Evolutionary conservation across 2,329 filamentous ascomycete species (phyloP).

Genomic region (Penicillium sp.): DNA sequence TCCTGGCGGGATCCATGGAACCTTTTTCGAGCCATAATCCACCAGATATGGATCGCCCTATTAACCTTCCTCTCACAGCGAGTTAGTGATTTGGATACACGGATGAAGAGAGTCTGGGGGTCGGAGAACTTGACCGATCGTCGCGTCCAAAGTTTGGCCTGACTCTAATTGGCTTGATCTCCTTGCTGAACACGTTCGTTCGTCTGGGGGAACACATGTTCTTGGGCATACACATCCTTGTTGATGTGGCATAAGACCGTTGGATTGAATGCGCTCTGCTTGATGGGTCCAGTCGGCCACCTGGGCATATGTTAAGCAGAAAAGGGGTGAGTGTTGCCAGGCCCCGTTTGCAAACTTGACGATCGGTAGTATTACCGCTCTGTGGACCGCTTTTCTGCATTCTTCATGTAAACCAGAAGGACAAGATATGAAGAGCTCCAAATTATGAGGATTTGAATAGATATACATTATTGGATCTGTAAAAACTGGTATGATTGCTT

Average conservation of each 20-base stretch:
- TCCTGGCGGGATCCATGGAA: constrained; percentile 17
- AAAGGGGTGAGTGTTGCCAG: not conserved
- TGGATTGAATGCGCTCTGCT: not conserved
- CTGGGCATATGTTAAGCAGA: not conserved
- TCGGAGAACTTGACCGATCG: constrained; percentile 15
- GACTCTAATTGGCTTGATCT: not conserved
- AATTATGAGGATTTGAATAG: not conserved
- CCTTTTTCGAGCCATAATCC: constrained; percentile 1
- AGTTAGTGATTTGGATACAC: not conserved
- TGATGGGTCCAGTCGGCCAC: not conserved
- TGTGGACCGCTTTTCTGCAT: not conserved
- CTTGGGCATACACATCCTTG: not conserved
- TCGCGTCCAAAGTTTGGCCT: not conserved
- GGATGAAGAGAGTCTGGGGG: constrained; percentile 1
- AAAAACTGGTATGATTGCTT: too few species aligned
- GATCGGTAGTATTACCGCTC: not conserved
- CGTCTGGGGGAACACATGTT: not conserved
- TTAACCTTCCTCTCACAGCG: constrained; percentile 6
- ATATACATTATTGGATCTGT: not conserved
- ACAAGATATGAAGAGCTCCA: not conserved
- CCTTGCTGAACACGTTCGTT: constrained; percentile 1
- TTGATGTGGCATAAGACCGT: not conserved
- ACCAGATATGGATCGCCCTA: constrained; percentile 12
- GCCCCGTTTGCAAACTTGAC: not conserved
- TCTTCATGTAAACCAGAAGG: not conserved